Base-by-base conservation (phyloP, 345 rosid genomes). In the Eucalyptus regnans region DNA sequence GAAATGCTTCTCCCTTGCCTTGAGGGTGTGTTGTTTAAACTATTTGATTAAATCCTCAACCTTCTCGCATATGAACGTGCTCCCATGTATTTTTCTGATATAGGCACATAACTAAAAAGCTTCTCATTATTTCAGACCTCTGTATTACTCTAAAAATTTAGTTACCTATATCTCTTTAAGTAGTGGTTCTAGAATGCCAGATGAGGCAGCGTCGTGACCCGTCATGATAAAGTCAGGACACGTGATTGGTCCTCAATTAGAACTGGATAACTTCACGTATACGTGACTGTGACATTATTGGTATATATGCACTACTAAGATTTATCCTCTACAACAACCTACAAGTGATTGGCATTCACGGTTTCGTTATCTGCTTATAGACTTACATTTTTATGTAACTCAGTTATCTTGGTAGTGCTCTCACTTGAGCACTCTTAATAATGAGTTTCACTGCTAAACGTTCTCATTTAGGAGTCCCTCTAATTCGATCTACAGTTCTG, bases 211-310 rank as follows among this genome's bases (percentile, higher is more conserved):
- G 18, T 29, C 8, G 9, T 33, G 33, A 33, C 33, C 33, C 33
- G 33, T 33, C 33, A 33, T 33, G 33, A 33, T 33, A 33, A 33
- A 33, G 33, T 33, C 33, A 33, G 94, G 93, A 83, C 17, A 88
- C 52, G 76, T 90, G 43, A 81, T 91, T 25, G 92, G 95, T 76
- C 94, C 94, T 86, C 86, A 92, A 56, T 89, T 93, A 88, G 93
- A 52, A 52, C 25, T 52, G 31, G 1, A 62, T n/a, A 91, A 86
- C 23, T 90, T 93, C 33, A 94, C 71, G 54, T 1, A 37, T 27
- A 16, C 18, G 18, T 37, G 17, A 44, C 48, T 52, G 33, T 49
- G 60, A 44, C 86, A 17, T 62, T 86, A 12, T 56, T 15, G 13
- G 56, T 0, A 56, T 62, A 29, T 9, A 62, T 27, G 85, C 48